These are phyloP conservation scores for Metarhizium album DNA, from an alignment of 2,329 filamentous ascomycete species.

Conservation along the genomic window DNA sequence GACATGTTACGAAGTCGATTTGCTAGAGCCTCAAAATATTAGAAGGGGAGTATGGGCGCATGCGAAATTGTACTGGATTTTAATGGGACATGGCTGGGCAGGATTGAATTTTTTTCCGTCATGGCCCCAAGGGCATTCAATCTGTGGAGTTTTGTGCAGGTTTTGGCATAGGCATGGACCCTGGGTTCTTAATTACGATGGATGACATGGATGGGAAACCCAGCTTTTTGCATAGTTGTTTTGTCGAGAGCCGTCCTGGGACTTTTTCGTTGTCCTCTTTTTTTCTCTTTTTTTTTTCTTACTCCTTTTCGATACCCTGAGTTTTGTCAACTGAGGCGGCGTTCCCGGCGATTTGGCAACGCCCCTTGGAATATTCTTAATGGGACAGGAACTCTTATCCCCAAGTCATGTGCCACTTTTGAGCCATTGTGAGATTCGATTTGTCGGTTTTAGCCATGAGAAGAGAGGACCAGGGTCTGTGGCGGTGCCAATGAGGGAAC, in stretches of 20 bases:
- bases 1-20: background rate
- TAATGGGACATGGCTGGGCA: background rate
- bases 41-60: slow-evolving; percentile 2
- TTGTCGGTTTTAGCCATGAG: background rate
- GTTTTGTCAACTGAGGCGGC: slow-evolving; percentile 6
- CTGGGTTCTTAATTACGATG: background rate
- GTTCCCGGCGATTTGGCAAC: background rate
- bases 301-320: slow-evolving; percentile 15
- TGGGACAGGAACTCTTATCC: background rate
- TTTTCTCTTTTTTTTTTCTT: too few species aligned
- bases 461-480: background rate
- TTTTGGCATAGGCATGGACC: background rate
- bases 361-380: background rate
- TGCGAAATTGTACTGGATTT: background rate
- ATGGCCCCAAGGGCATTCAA: background rate
- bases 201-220: slow-evolving; percentile 5
- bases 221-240: background rate
- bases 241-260: background rate
- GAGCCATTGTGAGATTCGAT: background rate
- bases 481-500: background rate
- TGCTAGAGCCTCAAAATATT: background rate
- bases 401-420: background rate
- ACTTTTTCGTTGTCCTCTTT: background rate
- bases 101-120: background rate
- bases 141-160: background rate